Base-by-base conservation (phyloP, 768 basidiomycete genomes). In the Macrolepiota albuminosa region DNA sequence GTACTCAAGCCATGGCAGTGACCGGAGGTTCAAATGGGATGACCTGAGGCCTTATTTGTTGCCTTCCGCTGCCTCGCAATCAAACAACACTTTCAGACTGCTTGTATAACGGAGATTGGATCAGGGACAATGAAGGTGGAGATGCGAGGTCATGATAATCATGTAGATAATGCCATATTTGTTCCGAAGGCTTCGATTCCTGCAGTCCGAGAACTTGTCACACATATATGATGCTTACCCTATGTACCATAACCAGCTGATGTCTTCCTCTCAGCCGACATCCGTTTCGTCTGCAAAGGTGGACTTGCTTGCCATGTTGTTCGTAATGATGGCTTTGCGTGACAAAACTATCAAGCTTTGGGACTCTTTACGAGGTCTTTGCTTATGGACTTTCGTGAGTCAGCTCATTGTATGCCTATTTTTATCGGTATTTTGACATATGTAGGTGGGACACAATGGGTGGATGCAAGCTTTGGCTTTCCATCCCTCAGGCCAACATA, bases 321-420 rank as follows among this genome's bases (percentile, higher is more conserved):
- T 81, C 42, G 78, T 83, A 7, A 84, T 82, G n/a, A 88, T 87
- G 0, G 86, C 85, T 0, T 85, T 87, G 18, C 75, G 89, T 66
- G 89, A 91, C 72, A 90, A 88, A 75, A 81, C 78, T 4, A 85
- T 91, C 71, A 85, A 84, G 66, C 70, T 91, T 6, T 91, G 89
- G 89, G 90, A 91, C 63, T 75, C 81, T 0, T 72, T 80, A 46
- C 81, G 78, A 18, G 88, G 90, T 2, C 86, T 86, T 69, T 81
- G 86, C 67, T 69, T 88, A 24, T 76, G 81, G 64, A 84, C 79
- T 42, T 75, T 89, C 47, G 85, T 84, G 58, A 55, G 77, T 69
- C 29, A 42, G 29, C 63, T 16, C 24, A 26, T 9, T 33, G 52
- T 26, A 21, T 21, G 21, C 21, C 21, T 21, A 21, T 21, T 21